Evolutionary conservation across 768 basidiomycete genomes (phyloP).

Genomic region (Clavulina sp.): DNA sequence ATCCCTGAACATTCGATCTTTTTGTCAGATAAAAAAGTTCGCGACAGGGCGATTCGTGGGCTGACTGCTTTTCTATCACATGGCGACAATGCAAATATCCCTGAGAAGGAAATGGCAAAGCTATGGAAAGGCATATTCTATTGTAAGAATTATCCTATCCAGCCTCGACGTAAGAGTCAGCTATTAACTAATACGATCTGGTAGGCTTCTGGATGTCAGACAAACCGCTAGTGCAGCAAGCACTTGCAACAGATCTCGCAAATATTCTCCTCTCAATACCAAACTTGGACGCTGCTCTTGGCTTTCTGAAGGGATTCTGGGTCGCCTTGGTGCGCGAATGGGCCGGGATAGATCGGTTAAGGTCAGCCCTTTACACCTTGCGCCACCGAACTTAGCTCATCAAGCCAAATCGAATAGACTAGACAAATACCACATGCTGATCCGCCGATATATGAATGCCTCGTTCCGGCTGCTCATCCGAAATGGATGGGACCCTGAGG

Average conservation of each 20-base stretch:
- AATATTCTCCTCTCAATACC: slow-evolving; percentile 59
- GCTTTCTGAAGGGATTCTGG: slow-evolving; percentile 85
- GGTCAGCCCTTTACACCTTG: slow-evolving; percentile 29
- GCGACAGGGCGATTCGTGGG: slow-evolving; percentile 78
- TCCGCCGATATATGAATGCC: slow-evolving; percentile 74
- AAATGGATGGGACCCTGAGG: slow-evolving; percentile 41
- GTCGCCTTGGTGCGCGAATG: slow-evolving; percentile 78
- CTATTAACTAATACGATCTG: not conserved
- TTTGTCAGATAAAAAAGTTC: slow-evolving; percentile 65
- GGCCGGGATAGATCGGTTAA: slow-evolving; percentile 76
- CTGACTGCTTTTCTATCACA: slow-evolving; percentile 66
- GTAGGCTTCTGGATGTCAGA: slow-evolving; percentile 99
- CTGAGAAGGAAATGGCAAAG: slow-evolving; percentile 69
- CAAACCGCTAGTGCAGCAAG: slow-evolving; percentile 91
- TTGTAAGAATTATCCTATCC: slow-evolving; percentile 36
- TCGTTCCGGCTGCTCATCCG: slow-evolving; percentile 66
- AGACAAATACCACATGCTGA: slow-evolving; percentile 95
- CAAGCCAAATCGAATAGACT: slow-evolving; percentile 37
- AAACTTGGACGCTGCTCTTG: slow-evolving; percentile 37
- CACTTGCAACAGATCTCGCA: slow-evolving; percentile 70
- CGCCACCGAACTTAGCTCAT: not conserved
- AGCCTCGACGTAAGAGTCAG: not conserved
- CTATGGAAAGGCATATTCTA: slow-evolving; percentile 98
- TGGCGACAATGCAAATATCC: slow-evolving; percentile 35
- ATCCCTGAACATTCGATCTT: slow-evolving; percentile 3